Percentiles rank a stretch among this genome's conserved stretches.
Evolutionary conservation across 164 flowering plant species (phyloP).

Genomic region (Piper betle): DNA sequence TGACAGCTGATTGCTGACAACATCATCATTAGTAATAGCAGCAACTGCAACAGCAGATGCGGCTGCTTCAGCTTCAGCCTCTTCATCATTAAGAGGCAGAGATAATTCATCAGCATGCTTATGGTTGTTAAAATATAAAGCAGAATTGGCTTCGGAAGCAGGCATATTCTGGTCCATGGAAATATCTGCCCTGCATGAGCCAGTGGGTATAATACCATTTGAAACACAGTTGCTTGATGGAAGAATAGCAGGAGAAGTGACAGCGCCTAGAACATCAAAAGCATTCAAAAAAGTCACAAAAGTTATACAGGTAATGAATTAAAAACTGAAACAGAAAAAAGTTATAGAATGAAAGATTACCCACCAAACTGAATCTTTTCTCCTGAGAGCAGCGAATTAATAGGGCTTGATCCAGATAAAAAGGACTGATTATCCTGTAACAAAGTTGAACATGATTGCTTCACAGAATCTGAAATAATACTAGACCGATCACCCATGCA

Average conservation of each 20-base stretch:
- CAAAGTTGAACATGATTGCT: constrained; percentile 45
- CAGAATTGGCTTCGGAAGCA: constrained; percentile 31
- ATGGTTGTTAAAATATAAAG: constrained; percentile 47
- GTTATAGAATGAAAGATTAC: constrained; percentile 2
- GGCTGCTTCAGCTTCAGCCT: constrained; percentile 70
- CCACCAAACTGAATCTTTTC: constrained; percentile 96
- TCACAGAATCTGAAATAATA: constrained; percentile 29
- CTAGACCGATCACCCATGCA: constrained; percentile 38
- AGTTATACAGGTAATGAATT: background rate
- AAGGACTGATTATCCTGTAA: constrained; percentile 45
- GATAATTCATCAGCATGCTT: constrained; percentile 39
- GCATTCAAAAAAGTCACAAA: background rate
- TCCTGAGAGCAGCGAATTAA: constrained; percentile 86
- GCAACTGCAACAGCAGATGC: constrained; percentile 96
- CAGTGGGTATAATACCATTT: constrained; percentile 48
- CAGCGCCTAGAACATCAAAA: constrained; percentile 55
- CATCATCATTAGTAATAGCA: constrained; percentile 68
- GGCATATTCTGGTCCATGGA: constrained; percentile 33
- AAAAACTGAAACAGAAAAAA: background rate
- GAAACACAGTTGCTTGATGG: constrained; percentile 50
- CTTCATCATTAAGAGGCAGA: constrained; percentile 48
- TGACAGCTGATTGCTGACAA: constrained; percentile 37
- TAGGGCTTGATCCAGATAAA: constrained; percentile 52
- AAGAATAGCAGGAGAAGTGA: constrained; percentile 77
- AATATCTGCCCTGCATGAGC: constrained; percentile 36